phyloP scores from a whole-genome alignment of 75 land plant species.

The Cupressus sempervirens region DNA sequence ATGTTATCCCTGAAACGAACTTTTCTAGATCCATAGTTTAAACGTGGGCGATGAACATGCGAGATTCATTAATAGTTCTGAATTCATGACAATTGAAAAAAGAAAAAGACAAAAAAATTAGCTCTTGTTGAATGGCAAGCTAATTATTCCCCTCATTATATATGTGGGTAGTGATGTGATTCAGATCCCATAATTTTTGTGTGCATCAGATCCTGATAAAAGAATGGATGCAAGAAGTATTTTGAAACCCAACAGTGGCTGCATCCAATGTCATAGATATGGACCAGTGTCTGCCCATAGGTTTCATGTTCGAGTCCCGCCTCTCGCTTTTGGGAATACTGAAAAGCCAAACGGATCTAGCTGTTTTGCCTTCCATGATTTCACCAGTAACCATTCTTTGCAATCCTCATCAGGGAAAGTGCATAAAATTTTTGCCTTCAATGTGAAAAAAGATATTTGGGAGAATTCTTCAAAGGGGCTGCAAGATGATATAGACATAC shows the following conservation, averaged over 20 bases:
- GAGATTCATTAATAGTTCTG: not conserved
- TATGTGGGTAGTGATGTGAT: not conserved
- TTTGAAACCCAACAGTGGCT: not conserved
- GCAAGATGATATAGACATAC: not conserved
- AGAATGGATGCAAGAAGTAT: not conserved
- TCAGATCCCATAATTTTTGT: not conserved
- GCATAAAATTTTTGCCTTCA: not conserved
- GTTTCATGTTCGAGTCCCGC: not conserved
- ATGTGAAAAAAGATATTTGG: not conserved
- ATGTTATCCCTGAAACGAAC: too few relatives aligned
- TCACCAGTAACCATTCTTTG: not conserved
- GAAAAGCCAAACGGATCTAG: not conserved
- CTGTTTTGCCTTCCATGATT: not conserved
- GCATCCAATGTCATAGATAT: not conserved
- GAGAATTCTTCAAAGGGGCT: not conserved
- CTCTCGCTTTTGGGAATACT: not conserved
- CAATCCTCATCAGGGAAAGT: not conserved
- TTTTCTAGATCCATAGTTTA: too few relatives aligned
- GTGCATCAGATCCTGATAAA: not conserved
- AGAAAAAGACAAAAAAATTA: too few relatives aligned
- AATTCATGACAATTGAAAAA: too few relatives aligned
- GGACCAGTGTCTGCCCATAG: not conserved
- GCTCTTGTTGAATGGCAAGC: not conserved
- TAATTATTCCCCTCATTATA: not conserved
- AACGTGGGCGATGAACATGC: too few relatives aligned